Base-by-base conservation (phyloP, 331 rosid species). In the Phaseolus coccineus region DNA sequence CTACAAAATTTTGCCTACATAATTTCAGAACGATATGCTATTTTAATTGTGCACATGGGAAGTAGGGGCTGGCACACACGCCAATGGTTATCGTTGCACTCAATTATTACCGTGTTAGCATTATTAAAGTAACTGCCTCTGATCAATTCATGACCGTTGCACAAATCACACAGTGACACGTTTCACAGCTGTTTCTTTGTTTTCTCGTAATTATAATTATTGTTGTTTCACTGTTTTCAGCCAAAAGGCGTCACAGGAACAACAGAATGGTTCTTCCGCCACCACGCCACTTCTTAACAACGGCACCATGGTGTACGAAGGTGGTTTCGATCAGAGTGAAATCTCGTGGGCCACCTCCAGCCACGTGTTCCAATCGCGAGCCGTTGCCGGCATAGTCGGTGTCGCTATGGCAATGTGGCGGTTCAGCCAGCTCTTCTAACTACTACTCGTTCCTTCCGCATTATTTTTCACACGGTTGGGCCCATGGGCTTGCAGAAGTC, bases 221-320 rank as follows among this genome's bases (percentile, higher is more conserved):
- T 14, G 12, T 33, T 53, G 30, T 11, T 7, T 14, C 53, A 6
- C 47, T 12, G 3, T 46, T 11, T 89, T 82, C 93, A 96, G 99
- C 79, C 89, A 90, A 80, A 96, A 96, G 74, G 87, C 98, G 3
- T 83, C 98, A 3, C 92, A 91, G 27, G 92, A 71, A 0, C 92
- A 81, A 76, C 51, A 46, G 3, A 12, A 39, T 76, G 2, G 62
- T 65, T 11, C 35, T 19, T 11, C 47, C 27, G 13, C 75, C 15
- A 3, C 86, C 1, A 11, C 66, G 5, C 55, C 83, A 6, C 8
- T 79, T 10, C 84, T 48, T 6, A 83, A 85, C 73, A 39, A 84
- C 76, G 58, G 87, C 62, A 59, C 84, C 0, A 91, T 96, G 93
- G 87, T 87, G 16, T 96, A 96, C 68, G 85, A 88, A 73, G 97